Conservation (phyloP, 2,329 filamentous ascomycete species). For the Colletotrichum phormii region DNA sequence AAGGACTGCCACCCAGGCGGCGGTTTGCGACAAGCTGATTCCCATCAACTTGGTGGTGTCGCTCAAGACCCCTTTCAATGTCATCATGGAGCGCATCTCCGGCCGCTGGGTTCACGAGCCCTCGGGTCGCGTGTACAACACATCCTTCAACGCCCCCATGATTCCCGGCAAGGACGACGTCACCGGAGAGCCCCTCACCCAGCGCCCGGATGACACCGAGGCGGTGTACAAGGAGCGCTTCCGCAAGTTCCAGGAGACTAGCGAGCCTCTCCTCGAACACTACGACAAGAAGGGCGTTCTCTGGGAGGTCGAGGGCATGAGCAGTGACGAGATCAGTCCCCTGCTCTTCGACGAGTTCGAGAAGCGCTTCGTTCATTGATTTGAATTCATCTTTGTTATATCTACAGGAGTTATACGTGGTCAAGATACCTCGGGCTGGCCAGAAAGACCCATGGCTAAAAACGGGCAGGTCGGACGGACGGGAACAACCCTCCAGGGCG, state of each 20-base stretch:
- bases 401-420: slow-evolving; percentile 36
- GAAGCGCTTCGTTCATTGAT: slow-evolving; percentile 69
- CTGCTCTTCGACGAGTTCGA: slow-evolving; percentile 87
- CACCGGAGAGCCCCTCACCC: slow-evolving; percentile 86
- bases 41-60: slow-evolving; percentile 96
- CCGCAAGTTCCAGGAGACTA: slow-evolving; percentile 88
- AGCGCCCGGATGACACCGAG: slow-evolving; percentile 87
- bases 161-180: slow-evolving; percentile 86
- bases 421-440: slow-evolving; percentile 35
- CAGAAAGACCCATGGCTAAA: slow-evolving; percentile 34
- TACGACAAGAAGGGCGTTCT: slow-evolving; percentile 87
- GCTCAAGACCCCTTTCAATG: slow-evolving; percentile 84
- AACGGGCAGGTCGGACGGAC: slow-evolving; percentile 32
- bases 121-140: slow-evolving; percentile 95
- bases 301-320: slow-evolving; percentile 88
- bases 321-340: slow-evolving; percentile 95
- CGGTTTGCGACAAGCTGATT: slow-evolving; percentile 80
- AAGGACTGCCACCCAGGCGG: slow-evolving; percentile 84
- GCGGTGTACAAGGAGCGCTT: slow-evolving; percentile 86
- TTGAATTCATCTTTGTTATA: slow-evolving; percentile 12
- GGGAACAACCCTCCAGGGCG: background rate
- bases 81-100: slow-evolving; percentile 90
- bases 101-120: slow-evolving; percentile 94
- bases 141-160: slow-evolving; percentile 87
- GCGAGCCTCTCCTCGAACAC: slow-evolving; percentile 85